A percentile compares a stretch with the other conserved stretches of the same genome.
Conservation (phyloP, 192 early-diverging fungal species). For the Helicostylum pulchrum region DNA sequence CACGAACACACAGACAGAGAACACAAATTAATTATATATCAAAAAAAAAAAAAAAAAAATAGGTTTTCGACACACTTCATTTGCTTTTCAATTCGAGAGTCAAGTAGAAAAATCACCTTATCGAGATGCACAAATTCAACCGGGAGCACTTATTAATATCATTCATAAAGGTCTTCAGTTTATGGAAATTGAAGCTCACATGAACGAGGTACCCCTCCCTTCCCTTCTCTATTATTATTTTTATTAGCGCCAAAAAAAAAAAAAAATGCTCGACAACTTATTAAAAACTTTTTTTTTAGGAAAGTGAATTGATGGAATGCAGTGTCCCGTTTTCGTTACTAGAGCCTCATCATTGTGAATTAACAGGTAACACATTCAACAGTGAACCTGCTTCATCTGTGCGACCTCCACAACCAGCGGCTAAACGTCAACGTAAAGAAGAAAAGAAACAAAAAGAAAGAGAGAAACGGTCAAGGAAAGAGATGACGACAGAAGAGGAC, state of each 20-base stretch:
- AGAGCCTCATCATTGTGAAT: conserved; percentile 63
- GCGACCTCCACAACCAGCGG: conserved; percentile 19
- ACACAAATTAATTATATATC: background rate
- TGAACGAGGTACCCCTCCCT: conserved; percentile 57
- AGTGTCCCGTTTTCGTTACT: conserved; percentile 66
- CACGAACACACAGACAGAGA: background rate
- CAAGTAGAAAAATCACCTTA: conserved; percentile 63
- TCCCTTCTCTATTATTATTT: background rate
- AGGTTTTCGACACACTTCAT: conserved; percentile 86
- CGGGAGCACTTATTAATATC: conserved; percentile 79
- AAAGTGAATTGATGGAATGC: conserved; percentile 77
- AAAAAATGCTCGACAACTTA: background rate
- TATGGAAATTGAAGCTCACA: conserved; percentile 85
- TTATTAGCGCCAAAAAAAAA: background rate
- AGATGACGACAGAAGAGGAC: conserved; percentile 18
- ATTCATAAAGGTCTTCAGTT: conserved; percentile 93
- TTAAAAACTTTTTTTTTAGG: conserved; percentile 42
- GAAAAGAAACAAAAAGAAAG: conserved; percentile 49
- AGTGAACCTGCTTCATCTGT: conserved; percentile 36
- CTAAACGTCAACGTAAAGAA: conserved; percentile 46
- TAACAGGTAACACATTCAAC: conserved; percentile 28
- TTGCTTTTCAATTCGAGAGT: conserved; percentile 83
- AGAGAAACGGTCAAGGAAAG: conserved; percentile 46
- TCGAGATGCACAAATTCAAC: conserved; percentile 63
- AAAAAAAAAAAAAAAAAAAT: conserved; percentile 5